phyloP scores from a whole-genome alignment of 805 yeast genomes.

The Hanseniaspora vineae region DNA sequence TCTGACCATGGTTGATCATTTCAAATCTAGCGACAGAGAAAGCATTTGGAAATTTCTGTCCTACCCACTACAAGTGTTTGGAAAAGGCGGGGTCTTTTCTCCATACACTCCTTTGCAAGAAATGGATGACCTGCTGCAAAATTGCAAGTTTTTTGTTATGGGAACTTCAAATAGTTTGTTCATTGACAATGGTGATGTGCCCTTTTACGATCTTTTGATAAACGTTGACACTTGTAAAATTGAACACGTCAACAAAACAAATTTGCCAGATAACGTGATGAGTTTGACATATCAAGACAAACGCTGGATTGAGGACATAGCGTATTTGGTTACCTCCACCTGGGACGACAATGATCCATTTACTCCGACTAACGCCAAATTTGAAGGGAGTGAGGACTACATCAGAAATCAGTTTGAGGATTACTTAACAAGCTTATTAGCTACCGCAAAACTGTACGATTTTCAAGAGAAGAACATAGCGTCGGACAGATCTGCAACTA shows the following conservation, averaged over 20 bases:
- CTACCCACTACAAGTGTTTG: slow-evolving; percentile 75
- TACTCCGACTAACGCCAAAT: slow-evolving; percentile 33
- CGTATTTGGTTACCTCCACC: slow-evolving; percentile 34
- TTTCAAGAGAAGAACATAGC: slow-evolving; percentile 25
- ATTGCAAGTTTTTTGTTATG: slow-evolving; percentile 52
- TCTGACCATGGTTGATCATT: slow-evolving; percentile 46
- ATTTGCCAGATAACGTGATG: slow-evolving; percentile 29
- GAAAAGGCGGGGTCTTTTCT: slow-evolving; percentile 74
- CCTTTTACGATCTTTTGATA: slow-evolving; percentile 55
- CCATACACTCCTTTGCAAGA: slow-evolving; percentile 95
- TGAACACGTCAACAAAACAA: slow-evolving; percentile 33
- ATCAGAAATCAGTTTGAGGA: slow-evolving; percentile 84
- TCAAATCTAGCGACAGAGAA: slow-evolving; percentile 65
- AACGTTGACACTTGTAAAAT: slow-evolving; percentile 43
- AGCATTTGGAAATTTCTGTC: slow-evolving; percentile 76
- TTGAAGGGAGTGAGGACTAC: slow-evolving; percentile 73
- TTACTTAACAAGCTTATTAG: slow-evolving; percentile 62
- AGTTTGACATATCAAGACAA: slow-evolving; percentile 50
- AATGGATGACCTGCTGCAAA: slow-evolving; percentile 51
- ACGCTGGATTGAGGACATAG: slow-evolving; percentile 55
- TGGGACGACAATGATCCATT: slow-evolving; percentile 29
- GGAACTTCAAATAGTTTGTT: slow-evolving; percentile 85
- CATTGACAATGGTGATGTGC: slow-evolving; percentile 43
- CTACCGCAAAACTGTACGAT: slow-evolving; percentile 61
- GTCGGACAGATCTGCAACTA: slow-evolving; percentile 24